Base-by-base conservation (phyloP, 306 rosid species). In the Albizia julibrissin region DNA sequence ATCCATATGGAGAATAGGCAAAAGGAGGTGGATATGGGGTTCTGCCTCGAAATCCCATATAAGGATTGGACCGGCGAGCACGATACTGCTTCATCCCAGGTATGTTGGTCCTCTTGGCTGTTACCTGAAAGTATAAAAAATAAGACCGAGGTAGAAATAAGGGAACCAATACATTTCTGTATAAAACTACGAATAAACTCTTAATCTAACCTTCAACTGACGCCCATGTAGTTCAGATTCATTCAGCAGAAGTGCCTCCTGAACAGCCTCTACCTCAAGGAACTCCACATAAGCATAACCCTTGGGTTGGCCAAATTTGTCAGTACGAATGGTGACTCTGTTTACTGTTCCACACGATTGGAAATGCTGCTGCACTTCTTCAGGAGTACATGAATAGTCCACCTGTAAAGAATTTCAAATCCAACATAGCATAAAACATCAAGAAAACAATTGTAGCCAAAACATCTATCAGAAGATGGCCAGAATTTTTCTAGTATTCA, bases 361-460 rank as follows among this genome's bases (percentile, higher is more conserved):
- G 85, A 91, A 93, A 89, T 91, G 97, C 79, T 93, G 97, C 85
- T 93, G 97, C 84, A 93, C 95, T 81, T 93, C 97, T 86, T 93
- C 97, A 21, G 97, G 95, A 62, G 95, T 91, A 71, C 95, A 93
- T 16, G 94, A 72, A 82, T 93, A 93, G 72, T 91, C 95, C 54
- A 93, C 95, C 97, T 93, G 92, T 69, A 78, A 39, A 83, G 54
- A 78, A 80, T 15, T 69, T 72, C 72, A 69, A 74, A 19, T 49
- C 26, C 29, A 52, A 39, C 71, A 78, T 37, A 44, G 39, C 22
- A 76, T 72, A 52, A 62, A 72, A 71, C 42, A 8, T 49, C 70
- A 75, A 34, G 58, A 49, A 14, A 81, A 84, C 65, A 31, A 46
- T 74, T 69, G 26, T 72, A 78, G 49, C 43, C 56, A 59, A 68